phyloP scores from a whole-genome alignment of 1,139 yeast species.

The Debaryomyces coudertii region DNA sequence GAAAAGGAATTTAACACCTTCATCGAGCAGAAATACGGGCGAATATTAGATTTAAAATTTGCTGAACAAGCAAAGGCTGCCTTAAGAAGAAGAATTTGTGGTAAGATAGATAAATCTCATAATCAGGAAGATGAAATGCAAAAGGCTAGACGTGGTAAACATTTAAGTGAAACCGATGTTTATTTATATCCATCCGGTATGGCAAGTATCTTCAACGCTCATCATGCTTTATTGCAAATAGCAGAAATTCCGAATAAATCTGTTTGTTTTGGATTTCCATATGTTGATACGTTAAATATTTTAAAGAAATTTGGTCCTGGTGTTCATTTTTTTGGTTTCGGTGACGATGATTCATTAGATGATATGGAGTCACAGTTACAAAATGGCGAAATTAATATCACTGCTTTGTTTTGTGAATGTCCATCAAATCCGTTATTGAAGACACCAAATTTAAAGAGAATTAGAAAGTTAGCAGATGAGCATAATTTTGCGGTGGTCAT shows the following conservation, averaged over 20 bases:
- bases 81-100: slow-evolving; percentile 73
- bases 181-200: slow-evolving; percentile 88
- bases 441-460: slow-evolving; percentile 72
- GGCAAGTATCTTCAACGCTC: slow-evolving; percentile 88
- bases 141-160: slow-evolving; percentile 34
- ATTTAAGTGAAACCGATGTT: slow-evolving; percentile 63
- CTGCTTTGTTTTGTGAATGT: slow-evolving; percentile 84
- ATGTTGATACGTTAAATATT: slow-evolving; percentile 87
- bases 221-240: slow-evolving; percentile 55
- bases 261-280: slow-evolving; percentile 93
- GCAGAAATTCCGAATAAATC: slow-evolving; percentile 54
- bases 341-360: slow-evolving; percentile 72
- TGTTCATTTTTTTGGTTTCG: slow-evolving; percentile 79
- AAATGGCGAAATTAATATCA: slow-evolving; percentile 63
- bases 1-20: slow-evolving; percentile 65
- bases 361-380: slow-evolving; percentile 64
- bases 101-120: slow-evolving; percentile 56
- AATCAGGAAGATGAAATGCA: slow-evolving; percentile 36
- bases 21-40: slow-evolving; percentile 87
- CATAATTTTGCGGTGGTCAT: slow-evolving; percentile 78
- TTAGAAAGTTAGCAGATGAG: slow-evolving; percentile 66
- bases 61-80: slow-evolving; percentile 77
- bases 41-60: slow-evolving; percentile 78
- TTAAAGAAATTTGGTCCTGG: slow-evolving; percentile 89
- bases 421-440: slow-evolving; percentile 90